phyloP scores from a whole-genome alignment of 1,284 basidiomycete genomes.

The Ganoderma multipileum region DNA sequence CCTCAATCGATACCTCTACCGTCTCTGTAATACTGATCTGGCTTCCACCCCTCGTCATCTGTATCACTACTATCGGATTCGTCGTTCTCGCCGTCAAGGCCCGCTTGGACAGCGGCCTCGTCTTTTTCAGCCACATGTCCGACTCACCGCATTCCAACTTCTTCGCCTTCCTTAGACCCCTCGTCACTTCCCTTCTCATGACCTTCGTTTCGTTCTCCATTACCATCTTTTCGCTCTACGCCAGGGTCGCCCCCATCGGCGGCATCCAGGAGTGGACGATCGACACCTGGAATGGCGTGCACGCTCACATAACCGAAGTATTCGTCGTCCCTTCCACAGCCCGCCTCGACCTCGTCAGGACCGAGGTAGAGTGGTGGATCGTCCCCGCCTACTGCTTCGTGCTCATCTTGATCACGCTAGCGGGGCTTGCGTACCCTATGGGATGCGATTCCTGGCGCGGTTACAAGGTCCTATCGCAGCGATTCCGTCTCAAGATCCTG shows the following conservation, averaged over 20 bases:
- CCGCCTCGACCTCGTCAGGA: constrained; percentile 23
- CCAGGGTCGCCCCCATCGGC: constrained; percentile 45
- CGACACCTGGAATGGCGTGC: constrained; percentile 43
- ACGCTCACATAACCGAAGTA: constrained; percentile 40
- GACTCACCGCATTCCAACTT: constrained; percentile 41
- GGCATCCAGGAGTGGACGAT: constrained; percentile 38
- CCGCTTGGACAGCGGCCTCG: constrained; percentile 42
- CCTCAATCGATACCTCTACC: constrained; percentile 61
- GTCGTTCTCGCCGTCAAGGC: constrained; percentile 41
- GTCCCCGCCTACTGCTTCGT: constrained; percentile 46
- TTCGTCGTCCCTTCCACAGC: constrained; percentile 34
- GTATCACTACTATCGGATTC: constrained; percentile 48
- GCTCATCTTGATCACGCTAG: constrained; percentile 41
- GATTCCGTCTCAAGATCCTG: constrained; percentile 32
- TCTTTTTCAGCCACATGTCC: constrained; percentile 39
- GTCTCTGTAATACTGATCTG: constrained; percentile 61
- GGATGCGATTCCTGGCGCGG: constrained; percentile 38
- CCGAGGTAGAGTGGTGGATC: constrained; percentile 49
- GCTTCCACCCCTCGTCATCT: constrained; percentile 61
- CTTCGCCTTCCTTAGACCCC: constrained; percentile 50
- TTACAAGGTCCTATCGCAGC: constrained; percentile 32
- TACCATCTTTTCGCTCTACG: constrained; percentile 46
- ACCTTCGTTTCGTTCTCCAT: constrained; percentile 44
- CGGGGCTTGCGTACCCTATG: constrained; percentile 32
- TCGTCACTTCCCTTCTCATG: constrained; percentile 44